Percentiles rank a stretch among this genome's conserved stretches.
Evolutionary conservation across 768 basidiomycete genomes (phyloP).

Genomic region (Trametes coccinea): DNA sequence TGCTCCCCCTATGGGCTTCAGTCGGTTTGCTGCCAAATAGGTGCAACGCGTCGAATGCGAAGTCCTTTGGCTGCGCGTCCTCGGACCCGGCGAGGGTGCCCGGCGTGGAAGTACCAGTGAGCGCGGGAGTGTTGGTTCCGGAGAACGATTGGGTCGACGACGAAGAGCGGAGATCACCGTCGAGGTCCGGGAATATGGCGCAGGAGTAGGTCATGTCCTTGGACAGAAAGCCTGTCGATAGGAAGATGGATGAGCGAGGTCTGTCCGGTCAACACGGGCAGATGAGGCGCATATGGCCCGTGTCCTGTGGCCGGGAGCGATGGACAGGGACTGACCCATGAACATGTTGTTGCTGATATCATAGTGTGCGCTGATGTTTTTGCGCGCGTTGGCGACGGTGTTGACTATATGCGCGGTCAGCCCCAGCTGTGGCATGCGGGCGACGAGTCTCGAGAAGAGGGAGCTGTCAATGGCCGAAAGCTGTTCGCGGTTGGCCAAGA

Average conservation of each 20-base stretch:
- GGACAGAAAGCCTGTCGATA: slow-evolving; percentile 48
- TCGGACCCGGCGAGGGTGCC: slow-evolving; percentile 8
- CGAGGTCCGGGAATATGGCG: slow-evolving; percentile 66
- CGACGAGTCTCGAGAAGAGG: slow-evolving; percentile 49
- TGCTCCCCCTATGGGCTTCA: not conserved
- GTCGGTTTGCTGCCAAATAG: not conserved
- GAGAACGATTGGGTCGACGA: not conserved
- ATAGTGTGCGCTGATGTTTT: slow-evolving; percentile 76
- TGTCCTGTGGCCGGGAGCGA: not conserved
- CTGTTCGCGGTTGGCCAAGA: slow-evolving; percentile 55
- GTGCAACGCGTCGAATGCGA: not conserved
- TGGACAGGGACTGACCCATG: slow-evolving; percentile 42
- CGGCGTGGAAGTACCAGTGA: slow-evolving; percentile 17
- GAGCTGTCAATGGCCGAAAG: slow-evolving; percentile 51
- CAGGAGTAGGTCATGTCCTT: slow-evolving; percentile 80
- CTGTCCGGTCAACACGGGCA: not conserved
- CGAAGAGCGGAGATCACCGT: slow-evolving; percentile 51
- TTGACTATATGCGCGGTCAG: slow-evolving; percentile 65
- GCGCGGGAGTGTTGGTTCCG: slow-evolving; percentile 8
- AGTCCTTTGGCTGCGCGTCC: slow-evolving; percentile 2
- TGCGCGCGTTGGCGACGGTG: slow-evolving; percentile 61
- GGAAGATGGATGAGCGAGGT: not conserved
- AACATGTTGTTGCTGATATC: slow-evolving; percentile 82
- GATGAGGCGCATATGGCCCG: not conserved
- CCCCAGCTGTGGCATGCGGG: slow-evolving; percentile 49